Evolutionary conservation across 2,329 filamentous ascomycete genomes (phyloP).

Genomic region (Diaporthe nobilis): DNA sequence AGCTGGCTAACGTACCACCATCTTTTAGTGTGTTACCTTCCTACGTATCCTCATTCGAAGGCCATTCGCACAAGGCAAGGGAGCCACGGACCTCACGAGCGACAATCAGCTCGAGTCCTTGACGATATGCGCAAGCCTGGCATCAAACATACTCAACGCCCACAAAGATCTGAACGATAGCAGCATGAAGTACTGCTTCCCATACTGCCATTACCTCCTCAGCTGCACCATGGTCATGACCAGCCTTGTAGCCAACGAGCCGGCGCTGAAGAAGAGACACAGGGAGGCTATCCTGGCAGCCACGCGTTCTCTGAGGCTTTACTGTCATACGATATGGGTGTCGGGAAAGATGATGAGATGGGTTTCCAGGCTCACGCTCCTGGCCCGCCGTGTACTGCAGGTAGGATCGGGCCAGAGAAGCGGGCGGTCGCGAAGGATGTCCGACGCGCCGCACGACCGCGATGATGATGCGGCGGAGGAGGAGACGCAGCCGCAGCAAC

Average conservation of each 20-base stretch:
- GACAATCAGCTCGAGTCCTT: constrained; percentile 35
- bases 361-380: constrained; percentile 27
- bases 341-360: constrained; percentile 40
- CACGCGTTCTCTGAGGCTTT: constrained; percentile 33
- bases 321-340: constrained; percentile 40
- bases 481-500: background rate
- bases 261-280: constrained; percentile 23
- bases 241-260: constrained; percentile 27
- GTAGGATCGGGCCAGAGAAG: background rate
- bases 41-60: constrained; percentile 36
- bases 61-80: constrained; percentile 12
- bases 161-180: constrained; percentile 34
- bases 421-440: background rate
- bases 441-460: constrained; percentile 1
- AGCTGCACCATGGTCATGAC: constrained; percentile 40
- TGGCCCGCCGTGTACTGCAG: constrained; percentile 27
- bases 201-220: constrained; percentile 37
- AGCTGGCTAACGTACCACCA: too few species aligned
- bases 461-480: background rate
- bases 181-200: constrained; percentile 39
- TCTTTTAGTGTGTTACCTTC: constrained; percentile 24
- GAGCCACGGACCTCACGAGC: background rate
- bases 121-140: constrained; percentile 34
- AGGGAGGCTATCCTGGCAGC: constrained; percentile 24
- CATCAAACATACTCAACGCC: constrained; percentile 34